Base-by-base conservation (phyloP, 176 grass and related monocot genomes). In the Ampelocalamus luodianensis region DNA sequence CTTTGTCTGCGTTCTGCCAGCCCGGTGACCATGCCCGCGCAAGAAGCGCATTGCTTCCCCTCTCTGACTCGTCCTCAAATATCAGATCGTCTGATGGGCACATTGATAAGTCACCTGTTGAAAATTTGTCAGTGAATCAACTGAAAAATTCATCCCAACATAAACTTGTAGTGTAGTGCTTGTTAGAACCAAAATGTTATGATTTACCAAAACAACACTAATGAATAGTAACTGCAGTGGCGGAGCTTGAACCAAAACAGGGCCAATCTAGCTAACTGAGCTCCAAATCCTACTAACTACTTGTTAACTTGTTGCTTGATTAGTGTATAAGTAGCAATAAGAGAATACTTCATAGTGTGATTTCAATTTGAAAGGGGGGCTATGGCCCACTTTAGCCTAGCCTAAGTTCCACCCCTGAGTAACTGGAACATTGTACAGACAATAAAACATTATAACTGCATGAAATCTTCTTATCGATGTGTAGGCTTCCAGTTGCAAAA, bases 11-110 rank as follows among this genome's bases (percentile, higher is more conserved):
- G 0, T 99, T 99, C 77, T 93, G 96, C 96, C 96, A 99, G 27
- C 96, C 90, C 1, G 96, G 96, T 11, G 91, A 92, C 96, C 96
- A 99, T 27, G 96, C 96, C 76, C 96, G 91, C 20, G 93, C 91
- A 20, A 99, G 93, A 71, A 99, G 91, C 5, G 96, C 96, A 53
- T 96, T 99, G 86, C 93, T 99, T 71, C 91, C 96, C 74, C 82
- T 86, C 78, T 99, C 96, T 1, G 90, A 96, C 17, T 96, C 93
- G 16, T 96, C 93, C 71, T 96, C 93, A 24, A 96, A 99, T 9
- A 92, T 79, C 73, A 99, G 81, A 36, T 86, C 84, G 18, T 99
- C 96, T 12, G 91, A 92, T 55, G 88, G 86, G 79, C 90, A 96
- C 59, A 81, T 87, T 3, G 96, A 96, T 69, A 88, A 50, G 48